phyloP scores from a whole-genome alignment of 441 rosid species.

The Croton setiger region DNA sequence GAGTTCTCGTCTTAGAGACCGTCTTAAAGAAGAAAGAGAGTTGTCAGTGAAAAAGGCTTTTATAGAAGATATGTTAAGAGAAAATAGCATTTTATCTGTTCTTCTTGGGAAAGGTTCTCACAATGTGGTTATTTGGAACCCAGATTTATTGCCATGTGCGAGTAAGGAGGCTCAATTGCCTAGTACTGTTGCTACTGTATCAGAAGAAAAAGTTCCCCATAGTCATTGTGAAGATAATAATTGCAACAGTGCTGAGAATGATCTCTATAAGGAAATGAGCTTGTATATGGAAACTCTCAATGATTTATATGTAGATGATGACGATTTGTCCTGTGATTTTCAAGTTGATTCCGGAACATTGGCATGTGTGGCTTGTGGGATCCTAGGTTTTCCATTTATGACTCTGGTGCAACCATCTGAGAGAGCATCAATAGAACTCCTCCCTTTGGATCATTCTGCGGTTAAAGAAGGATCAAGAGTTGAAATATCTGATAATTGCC shows the following conservation, averaged over 20 bases:
- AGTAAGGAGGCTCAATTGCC: slow-evolving; percentile 47
- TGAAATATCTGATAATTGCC: slow-evolving; percentile 18
- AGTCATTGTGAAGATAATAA: slow-evolving; percentile 39
- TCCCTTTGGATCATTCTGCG: slow-evolving; percentile 26
- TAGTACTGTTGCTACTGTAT: slow-evolving; percentile 26
- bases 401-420: slow-evolving; percentile 77
- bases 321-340: slow-evolving; percentile 76
- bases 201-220: slow-evolving; percentile 37
- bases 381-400: slow-evolving; percentile 99
- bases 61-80: slow-evolving; percentile 73
- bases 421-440: slow-evolving; percentile 41
- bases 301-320: slow-evolving; percentile 61
- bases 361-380: slow-evolving; percentile 95
- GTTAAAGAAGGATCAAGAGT: slow-evolving; percentile 25
- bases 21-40: slow-evolving; percentile 90
- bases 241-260: slow-evolving; percentile 31
- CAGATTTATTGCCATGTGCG: slow-evolving; percentile 67
- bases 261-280: slow-evolving; percentile 75
- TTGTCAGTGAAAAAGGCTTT: slow-evolving; percentile 86
- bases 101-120: slow-evolving; percentile 54
- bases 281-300: slow-evolving; percentile 79
- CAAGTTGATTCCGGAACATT: slow-evolving; percentile 90
- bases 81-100: slow-evolving; percentile 57
- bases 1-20: slow-evolving; percentile 93
- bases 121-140: slow-evolving; percentile 75